These are phyloP conservation scores for Lagenidium giganteum DNA, from an alignment of 352 stramenopile species.

Conservation along the genomic window DNA sequence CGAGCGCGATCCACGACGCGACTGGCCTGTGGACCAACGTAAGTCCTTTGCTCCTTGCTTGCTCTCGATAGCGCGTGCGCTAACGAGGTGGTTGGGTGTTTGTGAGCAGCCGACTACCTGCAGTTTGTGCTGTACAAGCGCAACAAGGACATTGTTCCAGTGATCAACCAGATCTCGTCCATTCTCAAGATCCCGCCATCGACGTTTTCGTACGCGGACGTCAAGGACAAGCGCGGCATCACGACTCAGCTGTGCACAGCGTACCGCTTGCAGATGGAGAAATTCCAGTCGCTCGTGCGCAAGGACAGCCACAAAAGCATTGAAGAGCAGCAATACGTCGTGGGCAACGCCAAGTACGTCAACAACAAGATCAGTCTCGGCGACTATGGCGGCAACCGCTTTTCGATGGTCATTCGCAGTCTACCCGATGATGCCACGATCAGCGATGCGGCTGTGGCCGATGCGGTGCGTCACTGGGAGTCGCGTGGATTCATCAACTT, in stretches of 20 bases:
- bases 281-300: conserved; percentile 30
- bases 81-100: not conserved
- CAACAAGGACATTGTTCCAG: conserved; percentile 89
- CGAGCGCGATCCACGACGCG: conserved; percentile 32
- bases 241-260: conserved; percentile 93
- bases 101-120: conserved; percentile 77
- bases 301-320: conserved; percentile 16
- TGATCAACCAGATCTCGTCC: conserved; percentile 62
- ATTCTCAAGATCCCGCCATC: conserved; percentile 46
- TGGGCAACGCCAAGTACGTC: conserved; percentile 91
- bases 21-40: conserved; percentile 59
- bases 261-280: conserved; percentile 55
- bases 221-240: conserved; percentile 94
- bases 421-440: conserved; percentile 50
- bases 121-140: conserved; percentile 95
- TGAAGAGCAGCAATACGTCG: conserved; percentile 70
- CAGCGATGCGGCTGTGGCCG: conserved; percentile 17
- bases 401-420: conserved; percentile 91
- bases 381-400: conserved; percentile 87
- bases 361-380: conserved; percentile 75
- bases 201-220: conserved; percentile 87
- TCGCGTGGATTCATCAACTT: conserved; percentile 93
- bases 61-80: too few species aligned
- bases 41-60: too few species aligned
- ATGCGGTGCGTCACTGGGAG: conserved; percentile 37